phyloP scores from a whole-genome alignment of 2,329 filamentous ascomycete genomes.

The Sporothrix curviconia region DNA sequence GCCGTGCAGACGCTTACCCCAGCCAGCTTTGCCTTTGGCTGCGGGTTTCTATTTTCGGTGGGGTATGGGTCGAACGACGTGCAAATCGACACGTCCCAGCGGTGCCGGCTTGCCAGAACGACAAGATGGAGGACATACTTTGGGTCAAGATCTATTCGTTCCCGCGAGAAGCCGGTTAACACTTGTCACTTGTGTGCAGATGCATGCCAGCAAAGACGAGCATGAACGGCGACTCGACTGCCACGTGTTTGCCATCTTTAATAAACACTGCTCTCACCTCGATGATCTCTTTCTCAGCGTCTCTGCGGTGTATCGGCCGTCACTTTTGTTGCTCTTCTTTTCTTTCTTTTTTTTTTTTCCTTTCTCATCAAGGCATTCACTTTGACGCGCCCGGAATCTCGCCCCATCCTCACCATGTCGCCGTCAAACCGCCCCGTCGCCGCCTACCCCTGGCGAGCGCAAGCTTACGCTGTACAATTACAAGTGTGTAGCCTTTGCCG shows the following conservation, averaged over 20 bases:
- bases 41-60: no score
- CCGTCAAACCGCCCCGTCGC: not conserved
- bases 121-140: no score
- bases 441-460: not conserved
- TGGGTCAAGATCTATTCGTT: no score
- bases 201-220: not conserved
- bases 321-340: not conserved
- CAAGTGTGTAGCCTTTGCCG: conserved; percentile 2
- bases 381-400: no score
- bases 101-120: no score
- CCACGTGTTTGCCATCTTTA: not conserved
- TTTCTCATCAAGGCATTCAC: not conserved
- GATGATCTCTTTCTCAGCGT: not conserved
- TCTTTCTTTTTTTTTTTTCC: not conserved
- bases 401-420: not conserved
- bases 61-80: no score
- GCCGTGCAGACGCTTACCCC: not conserved
- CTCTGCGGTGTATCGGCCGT: not conserved
- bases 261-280: not conserved
- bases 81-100: no score
- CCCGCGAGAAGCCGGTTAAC: no score
- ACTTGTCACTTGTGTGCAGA: not conserved
- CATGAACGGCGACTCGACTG: not conserved
- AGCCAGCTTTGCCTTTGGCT: not conserved
- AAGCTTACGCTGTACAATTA: conserved; percentile 8